Conservation (phyloP, 768 basidiomycete genomes). For the Sutorius australiensis region DNA sequence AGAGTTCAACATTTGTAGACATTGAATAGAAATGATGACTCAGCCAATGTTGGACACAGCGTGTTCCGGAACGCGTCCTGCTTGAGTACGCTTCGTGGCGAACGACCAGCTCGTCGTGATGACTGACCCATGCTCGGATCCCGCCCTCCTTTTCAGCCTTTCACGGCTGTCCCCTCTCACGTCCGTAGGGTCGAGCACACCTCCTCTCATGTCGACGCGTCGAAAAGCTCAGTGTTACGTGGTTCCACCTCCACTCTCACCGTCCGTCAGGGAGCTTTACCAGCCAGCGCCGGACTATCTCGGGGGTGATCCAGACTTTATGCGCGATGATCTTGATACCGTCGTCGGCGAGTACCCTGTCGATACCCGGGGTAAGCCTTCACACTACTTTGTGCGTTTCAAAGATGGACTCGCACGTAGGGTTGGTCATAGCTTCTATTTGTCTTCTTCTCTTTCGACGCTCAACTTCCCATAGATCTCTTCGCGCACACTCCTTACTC, state of each 20-base stretch:
- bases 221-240: conserved; percentile 31
- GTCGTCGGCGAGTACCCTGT: conserved; percentile 56
- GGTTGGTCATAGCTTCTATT: conserved; percentile 35
- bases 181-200: conserved; percentile 3
- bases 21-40: conserved; percentile 8
- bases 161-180: conserved; percentile 15
- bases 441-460: background rate
- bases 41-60: background rate
- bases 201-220: conserved; percentile 15
- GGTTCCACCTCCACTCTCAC: conserved; percentile 35
- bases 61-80: conserved; percentile 9
- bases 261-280: conserved; percentile 41
- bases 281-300: conserved; percentile 33
- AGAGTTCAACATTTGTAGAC: too few relatives aligned
- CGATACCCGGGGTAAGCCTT: conserved; percentile 26
- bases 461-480: conserved; percentile 38
- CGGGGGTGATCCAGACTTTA: conserved; percentile 33
- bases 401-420: conserved; percentile 54
- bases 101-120: conserved; percentile 10
- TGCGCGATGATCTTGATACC: conserved; percentile 34
- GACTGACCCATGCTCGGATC: conserved; percentile 12
- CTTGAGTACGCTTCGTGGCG: conserved; percentile 2
- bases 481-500: conserved; percentile 35
- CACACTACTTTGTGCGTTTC: conserved; percentile 61
- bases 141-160: conserved; percentile 15